Percentiles rank a stretch among this genome's conserved stretches.
Conservation (phyloP, 2,329 filamentous ascomycete species). For the Blastomyces silverae region DNA sequence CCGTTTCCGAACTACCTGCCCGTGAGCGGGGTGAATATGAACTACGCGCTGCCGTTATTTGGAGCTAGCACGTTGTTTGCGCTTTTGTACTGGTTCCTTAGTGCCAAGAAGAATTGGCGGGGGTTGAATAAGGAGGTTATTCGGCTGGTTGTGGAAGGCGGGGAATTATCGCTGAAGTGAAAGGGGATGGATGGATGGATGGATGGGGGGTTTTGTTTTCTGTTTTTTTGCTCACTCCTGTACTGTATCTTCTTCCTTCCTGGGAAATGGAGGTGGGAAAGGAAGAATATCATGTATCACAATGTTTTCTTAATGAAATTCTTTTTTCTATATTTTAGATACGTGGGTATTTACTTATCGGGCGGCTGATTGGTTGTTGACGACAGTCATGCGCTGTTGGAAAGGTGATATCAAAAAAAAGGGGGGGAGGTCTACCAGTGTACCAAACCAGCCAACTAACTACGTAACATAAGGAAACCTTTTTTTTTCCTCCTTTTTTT, state of each 20-base stretch:
- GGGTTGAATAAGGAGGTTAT: slow-evolving; percentile 22
- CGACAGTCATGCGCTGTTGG: not conserved
- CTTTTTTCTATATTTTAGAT: not conserved
- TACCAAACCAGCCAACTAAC: too few relatives aligned
- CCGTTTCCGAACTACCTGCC: slow-evolving; percentile 33
- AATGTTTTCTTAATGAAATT: not conserved
- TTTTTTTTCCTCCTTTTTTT: too few relatives aligned
- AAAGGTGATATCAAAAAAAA: too few relatives aligned
- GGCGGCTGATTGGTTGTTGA: not conserved
- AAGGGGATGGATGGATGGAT: not conserved
- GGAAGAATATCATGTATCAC: not conserved
- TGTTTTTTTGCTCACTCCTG: not conserved
- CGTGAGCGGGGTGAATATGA: slow-evolving; percentile 35
- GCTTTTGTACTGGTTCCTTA: slow-evolving; percentile 19
- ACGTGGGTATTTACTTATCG: not conserved
- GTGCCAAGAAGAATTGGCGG: slow-evolving; percentile 19
- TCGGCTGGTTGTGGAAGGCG: slow-evolving; percentile 20
- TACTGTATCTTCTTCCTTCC: not conserved
- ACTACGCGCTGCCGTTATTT: slow-evolving; percentile 36
- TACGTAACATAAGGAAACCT: too few relatives aligned
- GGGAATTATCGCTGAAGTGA: slow-evolving; percentile 21
- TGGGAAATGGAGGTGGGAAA: not conserved
- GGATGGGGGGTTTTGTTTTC: not conserved
- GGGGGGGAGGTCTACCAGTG: too few relatives aligned
- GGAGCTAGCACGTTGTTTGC: slow-evolving; percentile 20